Evolutionary conservation across 2,329 filamentous ascomycete species (phyloP).

Genomic region (Fusarium temperatum): DNA sequence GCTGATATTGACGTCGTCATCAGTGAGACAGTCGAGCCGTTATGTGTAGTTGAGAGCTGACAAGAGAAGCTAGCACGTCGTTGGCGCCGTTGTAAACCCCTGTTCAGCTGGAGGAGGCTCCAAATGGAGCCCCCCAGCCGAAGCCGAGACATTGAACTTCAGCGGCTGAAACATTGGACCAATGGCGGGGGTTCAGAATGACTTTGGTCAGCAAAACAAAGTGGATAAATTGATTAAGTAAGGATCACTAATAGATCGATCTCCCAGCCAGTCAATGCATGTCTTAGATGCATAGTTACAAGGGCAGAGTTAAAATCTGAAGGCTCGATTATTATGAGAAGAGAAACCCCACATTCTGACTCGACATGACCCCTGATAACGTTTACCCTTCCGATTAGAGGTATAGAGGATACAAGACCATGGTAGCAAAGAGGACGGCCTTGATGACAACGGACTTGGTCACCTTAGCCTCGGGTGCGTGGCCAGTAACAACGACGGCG

Average conservation of each 20-base stretch:
- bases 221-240: background rate
- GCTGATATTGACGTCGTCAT: background rate
- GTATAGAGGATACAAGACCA: background rate
- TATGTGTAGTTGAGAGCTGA: background rate
- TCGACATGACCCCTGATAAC: background rate
- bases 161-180: background rate
- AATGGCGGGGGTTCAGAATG: background rate
- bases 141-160: background rate
- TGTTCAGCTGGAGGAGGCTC: background rate
- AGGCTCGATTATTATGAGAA: background rate
- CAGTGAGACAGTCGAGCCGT: background rate
- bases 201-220: too few species aligned
- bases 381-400: background rate
- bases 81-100: background rate
- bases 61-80: background rate
- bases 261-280: background rate
- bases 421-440: accelerated
- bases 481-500: background rate
- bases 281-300: background rate
- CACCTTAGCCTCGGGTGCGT: background rate
- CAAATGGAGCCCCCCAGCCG: background rate
- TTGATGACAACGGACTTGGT: background rate
- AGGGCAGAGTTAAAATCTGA: background rate
- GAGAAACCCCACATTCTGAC: background rate
- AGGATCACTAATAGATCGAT: background rate